Percentiles rank a stretch among this genome's conserved stretches.
phyloP scores from a whole-genome alignment of 75 land plant genomes.

The Selaginella moellendorffii region DNA sequence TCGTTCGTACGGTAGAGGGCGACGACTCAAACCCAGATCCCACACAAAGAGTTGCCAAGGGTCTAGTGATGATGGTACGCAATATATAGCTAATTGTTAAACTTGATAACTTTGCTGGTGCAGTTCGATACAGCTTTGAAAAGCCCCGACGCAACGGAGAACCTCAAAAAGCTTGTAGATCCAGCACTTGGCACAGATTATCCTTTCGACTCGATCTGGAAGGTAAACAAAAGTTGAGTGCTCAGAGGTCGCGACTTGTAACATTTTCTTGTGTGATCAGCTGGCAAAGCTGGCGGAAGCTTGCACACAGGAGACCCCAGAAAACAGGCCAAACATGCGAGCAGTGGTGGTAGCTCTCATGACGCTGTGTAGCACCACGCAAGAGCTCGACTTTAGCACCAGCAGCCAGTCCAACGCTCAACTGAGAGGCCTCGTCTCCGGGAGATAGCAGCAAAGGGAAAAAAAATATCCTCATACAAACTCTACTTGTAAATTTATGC shows the following conservation, averaged over 20 bases:
- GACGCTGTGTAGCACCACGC: not conserved
- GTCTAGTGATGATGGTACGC: not conserved
- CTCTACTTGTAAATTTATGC: too few species aligned
- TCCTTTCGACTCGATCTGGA: slow-evolving; percentile 2
- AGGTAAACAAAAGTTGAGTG: not conserved
- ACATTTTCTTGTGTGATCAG: not conserved
- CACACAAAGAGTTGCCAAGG: not conserved
- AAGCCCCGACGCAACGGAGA: not conserved
- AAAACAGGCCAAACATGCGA: slow-evolving; percentile 9
- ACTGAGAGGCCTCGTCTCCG: too few species aligned
- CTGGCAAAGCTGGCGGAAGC: not conserved
- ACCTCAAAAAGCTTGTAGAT: slow-evolving; percentile 1
- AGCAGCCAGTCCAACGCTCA: too few species aligned
- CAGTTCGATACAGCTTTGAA: slow-evolving; percentile 3
- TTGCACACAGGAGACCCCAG: slow-evolving; percentile 3
- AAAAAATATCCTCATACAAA: too few species aligned
- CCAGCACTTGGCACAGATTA: not conserved
- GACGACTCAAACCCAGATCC: not conserved
- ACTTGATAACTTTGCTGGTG: not conserved
- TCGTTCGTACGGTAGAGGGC: not conserved
- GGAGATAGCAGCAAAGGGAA: too few species aligned
- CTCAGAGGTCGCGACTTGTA: not conserved
- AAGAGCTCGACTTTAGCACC: not conserved
- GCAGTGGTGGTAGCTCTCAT: slow-evolving; percentile 6
- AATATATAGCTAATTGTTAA: not conserved